These are phyloP conservation scores for Pythium phragmiticola DNA, from an alignment of 352 stramenopile species.

Conservation along the genomic window DNA sequence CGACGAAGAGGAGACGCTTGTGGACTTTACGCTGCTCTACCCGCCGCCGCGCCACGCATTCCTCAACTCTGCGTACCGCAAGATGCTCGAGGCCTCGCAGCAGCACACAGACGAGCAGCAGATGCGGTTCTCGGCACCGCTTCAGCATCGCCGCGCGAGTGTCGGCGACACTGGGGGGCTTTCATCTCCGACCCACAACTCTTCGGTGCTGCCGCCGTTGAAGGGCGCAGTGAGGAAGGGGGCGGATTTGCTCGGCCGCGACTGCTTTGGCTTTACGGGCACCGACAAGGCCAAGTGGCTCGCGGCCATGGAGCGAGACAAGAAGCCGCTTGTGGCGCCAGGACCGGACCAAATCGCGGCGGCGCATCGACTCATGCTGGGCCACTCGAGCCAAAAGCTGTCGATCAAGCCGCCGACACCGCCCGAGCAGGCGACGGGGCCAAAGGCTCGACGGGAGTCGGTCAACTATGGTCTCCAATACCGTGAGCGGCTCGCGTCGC, in stretches of 20 bases:
- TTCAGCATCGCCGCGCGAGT: constrained; percentile 65
- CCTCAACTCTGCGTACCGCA: constrained; percentile 59
- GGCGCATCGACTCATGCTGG: constrained; percentile 79
- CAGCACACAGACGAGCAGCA: constrained; percentile 80
- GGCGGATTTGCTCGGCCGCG: constrained; percentile 42
- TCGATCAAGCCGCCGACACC: constrained; percentile 75
- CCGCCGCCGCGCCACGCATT: constrained; percentile 41
- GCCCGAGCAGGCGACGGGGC: constrained; percentile 36
- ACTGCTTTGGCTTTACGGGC: constrained; percentile 79
- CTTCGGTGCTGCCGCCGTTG: constrained; percentile 44
- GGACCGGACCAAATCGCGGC: constrained; percentile 72
- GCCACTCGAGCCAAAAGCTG: constrained; percentile 79
- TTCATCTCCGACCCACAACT: neutral
- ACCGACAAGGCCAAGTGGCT: constrained; percentile 76
- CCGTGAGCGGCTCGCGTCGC: constrained; percentile 62
- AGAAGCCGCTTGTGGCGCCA: constrained; percentile 62
- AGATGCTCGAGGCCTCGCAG: constrained; percentile 81
- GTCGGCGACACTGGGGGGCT: constrained; percentile 20
- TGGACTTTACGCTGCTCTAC: constrained; percentile 73
- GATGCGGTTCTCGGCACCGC: constrained; percentile 70
- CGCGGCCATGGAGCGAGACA: constrained; percentile 35
- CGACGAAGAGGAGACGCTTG: constrained; percentile 44
- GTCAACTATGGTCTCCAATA: constrained; percentile 80
- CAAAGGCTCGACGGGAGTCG: constrained; percentile 42
- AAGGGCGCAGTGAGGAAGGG: constrained; percentile 54